phyloP scores from a whole-genome alignment of 257 asterid species.

The Penstemon davidsonii region DNA sequence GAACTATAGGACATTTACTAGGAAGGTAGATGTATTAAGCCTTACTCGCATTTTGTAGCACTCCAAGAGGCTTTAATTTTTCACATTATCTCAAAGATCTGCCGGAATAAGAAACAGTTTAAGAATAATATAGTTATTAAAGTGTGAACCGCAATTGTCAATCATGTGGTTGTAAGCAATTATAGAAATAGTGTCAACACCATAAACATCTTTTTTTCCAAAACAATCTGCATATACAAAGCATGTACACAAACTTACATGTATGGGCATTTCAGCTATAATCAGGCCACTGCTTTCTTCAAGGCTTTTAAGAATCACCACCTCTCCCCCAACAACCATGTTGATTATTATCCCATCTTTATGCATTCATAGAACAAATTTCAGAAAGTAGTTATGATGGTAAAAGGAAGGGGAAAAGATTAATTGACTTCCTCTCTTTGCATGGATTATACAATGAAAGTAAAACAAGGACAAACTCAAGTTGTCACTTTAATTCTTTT shows the following conservation, averaged over 20 bases:
- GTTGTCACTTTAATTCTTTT: background rate
- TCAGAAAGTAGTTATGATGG: constrained; percentile 16
- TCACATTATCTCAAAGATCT: constrained; percentile 89
- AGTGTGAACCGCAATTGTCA: constrained; percentile 9
- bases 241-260: constrained; percentile 50
- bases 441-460: constrained; percentile 10
- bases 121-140: constrained; percentile 16
- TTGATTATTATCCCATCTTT: constrained; percentile 89
- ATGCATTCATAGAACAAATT: constrained; percentile 26
- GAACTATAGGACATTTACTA: background rate
- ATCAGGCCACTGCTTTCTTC: constrained; percentile 82
- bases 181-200: background rate
- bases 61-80: constrained; percentile 29
- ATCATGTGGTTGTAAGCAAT: constrained; percentile 20
- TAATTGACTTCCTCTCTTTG: constrained; percentile 2
- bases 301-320: constrained; percentile 70
- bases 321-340: constrained; percentile 98
- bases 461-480: constrained; percentile 14
- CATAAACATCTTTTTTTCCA: background rate
- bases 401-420: constrained; percentile 9
- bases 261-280: constrained; percentile 91
- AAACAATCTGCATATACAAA: constrained; percentile 1
- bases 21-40: constrained; percentile 15
- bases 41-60: constrained; percentile 28
- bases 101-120: constrained; percentile 25